A percentile compares a stretch with the other conserved stretches of the same genome.
phyloP scores from a whole-genome alignment of 108 stramenopile genomes.

The Cylindrotheca fusiformis region DNA sequence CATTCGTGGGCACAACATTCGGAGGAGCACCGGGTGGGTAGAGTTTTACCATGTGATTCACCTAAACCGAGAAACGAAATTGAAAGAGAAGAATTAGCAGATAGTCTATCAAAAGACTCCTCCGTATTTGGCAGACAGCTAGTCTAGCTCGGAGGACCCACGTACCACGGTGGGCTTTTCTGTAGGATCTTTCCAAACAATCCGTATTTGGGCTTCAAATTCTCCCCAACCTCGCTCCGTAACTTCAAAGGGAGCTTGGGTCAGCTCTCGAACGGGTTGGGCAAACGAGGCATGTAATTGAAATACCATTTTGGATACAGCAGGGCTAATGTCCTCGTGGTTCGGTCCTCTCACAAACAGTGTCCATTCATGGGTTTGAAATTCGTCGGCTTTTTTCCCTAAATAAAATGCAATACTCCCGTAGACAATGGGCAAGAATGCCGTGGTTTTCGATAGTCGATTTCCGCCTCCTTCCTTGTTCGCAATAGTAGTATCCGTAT shows the following conservation, averaged over 20 bases:
- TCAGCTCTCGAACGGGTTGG: conserved; percentile 79
- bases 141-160: neutral
- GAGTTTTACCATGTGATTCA: conserved; percentile 80
- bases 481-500: neutral
- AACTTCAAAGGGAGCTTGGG: conserved; percentile 85
- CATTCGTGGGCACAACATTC: conserved; percentile 13
- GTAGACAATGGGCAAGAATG: conserved; percentile 88
- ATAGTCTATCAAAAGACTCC: too few species aligned
- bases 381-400: conserved; percentile 84
- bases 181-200: conserved; percentile 85
- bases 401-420: conserved; percentile 92
- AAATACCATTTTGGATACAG: conserved; percentile 92
- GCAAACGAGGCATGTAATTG: conserved; percentile 94
- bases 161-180: conserved; percentile 65
- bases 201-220: conserved; percentile 93
- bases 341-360: conserved; percentile 88
- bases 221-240: conserved; percentile 99
- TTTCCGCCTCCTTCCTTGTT: neutral
- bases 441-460: conserved; percentile 56
- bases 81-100: neutral
- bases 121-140: neutral
- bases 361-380: conserved; percentile 88
- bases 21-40: conserved; percentile 65
- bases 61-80: conserved; percentile 1
- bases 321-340: conserved; percentile 73